phyloP scores from a whole-genome alignment of 768 basidiomycete genomes.

The Phaffia australis region DNA sequence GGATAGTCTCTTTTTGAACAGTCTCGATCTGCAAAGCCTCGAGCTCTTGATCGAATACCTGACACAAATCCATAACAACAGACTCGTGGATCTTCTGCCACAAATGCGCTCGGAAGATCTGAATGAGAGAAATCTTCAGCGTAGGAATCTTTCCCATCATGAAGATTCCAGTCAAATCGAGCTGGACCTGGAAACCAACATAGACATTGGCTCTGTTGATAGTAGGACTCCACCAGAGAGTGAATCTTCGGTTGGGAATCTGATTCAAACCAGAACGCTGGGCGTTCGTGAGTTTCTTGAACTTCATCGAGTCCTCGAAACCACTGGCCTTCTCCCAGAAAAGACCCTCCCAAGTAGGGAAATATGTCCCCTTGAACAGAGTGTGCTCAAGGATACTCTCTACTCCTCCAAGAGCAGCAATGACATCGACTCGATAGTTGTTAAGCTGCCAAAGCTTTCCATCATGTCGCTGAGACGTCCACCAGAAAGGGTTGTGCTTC shows the following conservation, averaged over 20 bases:
- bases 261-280: constrained; percentile 72
- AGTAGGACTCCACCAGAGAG: constrained; percentile 86
- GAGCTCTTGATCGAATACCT: constrained; percentile 97
- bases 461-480: constrained; percentile 95
- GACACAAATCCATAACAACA: constrained; percentile 39
- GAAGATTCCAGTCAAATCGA: constrained; percentile 93
- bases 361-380: constrained; percentile 92
- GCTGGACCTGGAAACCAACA: constrained; percentile 97
- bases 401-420: constrained; percentile 92
- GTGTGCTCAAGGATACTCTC: constrained; percentile 84
- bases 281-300: constrained; percentile 40
- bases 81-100: constrained; percentile 90
- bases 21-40: constrained; percentile 98
- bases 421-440: constrained; percentile 97
- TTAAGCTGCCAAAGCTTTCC: constrained; percentile 95
- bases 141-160: constrained; percentile 98
- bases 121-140: constrained; percentile 95
- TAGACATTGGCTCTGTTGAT: constrained; percentile 99
- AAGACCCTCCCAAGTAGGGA: constrained; percentile 94
- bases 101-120: constrained; percentile 99
- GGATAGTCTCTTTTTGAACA: constrained; percentile 98
- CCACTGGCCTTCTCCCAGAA: constrained; percentile 82
- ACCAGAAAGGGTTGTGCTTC: constrained; percentile 94
- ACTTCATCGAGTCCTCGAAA: constrained; percentile 57
- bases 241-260: constrained; percentile 38